Evolutionary conservation across 176 grass and related monocot genomes (phyloP), one percentile per base, ranked within the genome.

Genomic region (Phragmites australis): DNA sequence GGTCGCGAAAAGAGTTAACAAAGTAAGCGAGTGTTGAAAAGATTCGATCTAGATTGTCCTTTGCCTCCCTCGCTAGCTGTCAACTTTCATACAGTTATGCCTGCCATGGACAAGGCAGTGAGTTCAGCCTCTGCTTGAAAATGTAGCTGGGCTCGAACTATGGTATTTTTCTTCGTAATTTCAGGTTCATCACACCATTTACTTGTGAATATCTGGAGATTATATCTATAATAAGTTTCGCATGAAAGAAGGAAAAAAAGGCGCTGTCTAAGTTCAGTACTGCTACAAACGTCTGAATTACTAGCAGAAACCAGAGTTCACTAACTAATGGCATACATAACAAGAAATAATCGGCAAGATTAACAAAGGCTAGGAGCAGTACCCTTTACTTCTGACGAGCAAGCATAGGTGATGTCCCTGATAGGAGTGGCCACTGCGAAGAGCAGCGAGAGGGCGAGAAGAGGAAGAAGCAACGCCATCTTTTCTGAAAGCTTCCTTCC

Each of bases 321-420:
- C n/a, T 15, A 43, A 62, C 6, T 6, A 45, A 48, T 0, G 2
- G 27, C 50, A 74, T n/a, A 65, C 9, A 41, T 51, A 37, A 34
- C 22, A 63, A 4, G 27, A 61, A 66, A 74, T 6, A 39, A 16
- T 27, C 5, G 22, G 31, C 39, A 61, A 55, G 54, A 9, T 30
- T 2, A 46, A 22, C 0, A 27, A 49, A 70, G 48, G 56, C 0
- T 12, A 62, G 53, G n/a, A 76, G 54, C 7, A 65, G 68, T 88
- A 89, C 88, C 83, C 0, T 86, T 76, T 0, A 86, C 67, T 71
- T 86, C 39, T 4, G 88, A 89, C 49, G 83, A 82, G 83, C 88
- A 89, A 5, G 82, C 77, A 63, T 85, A 82, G 6, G 83, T 51
- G 88, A 85, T 49, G 65, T 86, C 88, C 65, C 88, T 86, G 72